These are phyloP conservation scores for Talaromyces sp. DNA, from an alignment of 2,329 filamentous ascomycete species.

Conservation along the genomic window DNA sequence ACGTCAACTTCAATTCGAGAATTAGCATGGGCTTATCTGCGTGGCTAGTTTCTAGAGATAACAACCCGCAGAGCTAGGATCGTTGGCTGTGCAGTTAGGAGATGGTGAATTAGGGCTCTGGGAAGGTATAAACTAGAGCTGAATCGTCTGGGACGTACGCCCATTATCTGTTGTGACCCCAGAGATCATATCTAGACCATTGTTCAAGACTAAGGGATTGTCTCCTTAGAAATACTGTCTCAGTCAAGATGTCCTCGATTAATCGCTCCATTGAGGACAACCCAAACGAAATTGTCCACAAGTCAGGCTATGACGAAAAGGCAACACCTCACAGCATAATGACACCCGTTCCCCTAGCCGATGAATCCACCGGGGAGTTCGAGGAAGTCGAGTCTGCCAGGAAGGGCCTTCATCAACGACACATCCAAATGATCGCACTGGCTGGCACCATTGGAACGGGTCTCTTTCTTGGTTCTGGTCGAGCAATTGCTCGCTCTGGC, in stretches of 20 bases:
- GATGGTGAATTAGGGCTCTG: not conserved
- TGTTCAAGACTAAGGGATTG: not conserved
- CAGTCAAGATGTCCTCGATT: not conserved
- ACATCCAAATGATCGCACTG: slow-evolving; percentile 61
- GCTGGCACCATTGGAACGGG: slow-evolving; percentile 59
- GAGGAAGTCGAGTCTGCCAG: slow-evolving; percentile 10
- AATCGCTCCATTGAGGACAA: not conserved
- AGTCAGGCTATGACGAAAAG: not conserved
- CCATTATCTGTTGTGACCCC: not conserved
- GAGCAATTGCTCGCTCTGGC: slow-evolving; percentile 52
- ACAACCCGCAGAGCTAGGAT: not conserved
- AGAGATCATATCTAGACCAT: not conserved
- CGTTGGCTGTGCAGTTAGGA: not conserved
- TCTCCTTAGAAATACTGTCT: not conserved
- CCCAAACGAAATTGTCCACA: not conserved
- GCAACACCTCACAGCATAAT: not conserved
- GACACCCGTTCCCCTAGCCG: not conserved
- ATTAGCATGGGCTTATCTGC: not conserved
- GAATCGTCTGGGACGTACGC: not conserved
- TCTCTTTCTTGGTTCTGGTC: slow-evolving; percentile 56
- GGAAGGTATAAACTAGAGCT: not conserved
- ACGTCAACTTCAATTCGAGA: not conserved
- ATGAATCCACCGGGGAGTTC: slow-evolving; percentile 4
- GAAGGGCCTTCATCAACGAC: slow-evolving; percentile 26
- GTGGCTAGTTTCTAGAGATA: not conserved